A percentile compares a stretch with the other conserved stretches of the same genome.
Conservation (phyloP, 306 rosid genomes). For the Phaseolus lunatus region DNA sequence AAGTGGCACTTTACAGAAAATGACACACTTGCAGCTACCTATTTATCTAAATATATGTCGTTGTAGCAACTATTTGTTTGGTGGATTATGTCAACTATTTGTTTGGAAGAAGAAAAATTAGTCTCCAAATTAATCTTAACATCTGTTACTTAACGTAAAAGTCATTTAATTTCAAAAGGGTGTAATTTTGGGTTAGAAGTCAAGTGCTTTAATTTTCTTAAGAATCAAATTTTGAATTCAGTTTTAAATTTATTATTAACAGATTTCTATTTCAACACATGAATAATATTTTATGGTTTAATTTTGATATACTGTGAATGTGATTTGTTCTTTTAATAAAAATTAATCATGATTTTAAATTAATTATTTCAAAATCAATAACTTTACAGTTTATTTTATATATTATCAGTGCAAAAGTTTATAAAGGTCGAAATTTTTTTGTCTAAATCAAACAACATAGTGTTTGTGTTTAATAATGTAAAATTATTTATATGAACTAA, state of each 20-base stretch:
- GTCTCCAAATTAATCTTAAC: background rate
- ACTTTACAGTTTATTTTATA: background rate
- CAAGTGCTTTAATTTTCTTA: background rate
- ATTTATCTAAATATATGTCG: background rate
- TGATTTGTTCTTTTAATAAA: too few relatives aligned
- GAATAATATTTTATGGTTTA: background rate
- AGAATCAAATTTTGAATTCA: background rate
- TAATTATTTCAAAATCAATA: background rate
- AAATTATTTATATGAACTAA: too few relatives aligned
- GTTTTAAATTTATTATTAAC: background rate
- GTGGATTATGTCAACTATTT: too few relatives aligned
- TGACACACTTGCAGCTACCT: constrained; percentile 22
- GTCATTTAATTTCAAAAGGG: background rate
- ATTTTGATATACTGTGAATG: background rate
- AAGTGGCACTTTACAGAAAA: constrained; percentile 35
- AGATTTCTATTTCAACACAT: background rate
- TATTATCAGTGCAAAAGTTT: too few relatives aligned
- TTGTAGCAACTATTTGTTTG: background rate
- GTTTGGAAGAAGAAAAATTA: background rate
- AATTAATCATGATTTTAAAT: too few relatives aligned
- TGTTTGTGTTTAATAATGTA: too few relatives aligned
- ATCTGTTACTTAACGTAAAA: background rate
- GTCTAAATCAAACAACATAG: background rate
- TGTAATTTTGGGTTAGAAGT: background rate
- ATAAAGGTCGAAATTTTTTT: too few relatives aligned